phyloP scores from a whole-genome alignment of 768 basidiomycete species.

The Erythrobasidium yunnanense region DNA sequence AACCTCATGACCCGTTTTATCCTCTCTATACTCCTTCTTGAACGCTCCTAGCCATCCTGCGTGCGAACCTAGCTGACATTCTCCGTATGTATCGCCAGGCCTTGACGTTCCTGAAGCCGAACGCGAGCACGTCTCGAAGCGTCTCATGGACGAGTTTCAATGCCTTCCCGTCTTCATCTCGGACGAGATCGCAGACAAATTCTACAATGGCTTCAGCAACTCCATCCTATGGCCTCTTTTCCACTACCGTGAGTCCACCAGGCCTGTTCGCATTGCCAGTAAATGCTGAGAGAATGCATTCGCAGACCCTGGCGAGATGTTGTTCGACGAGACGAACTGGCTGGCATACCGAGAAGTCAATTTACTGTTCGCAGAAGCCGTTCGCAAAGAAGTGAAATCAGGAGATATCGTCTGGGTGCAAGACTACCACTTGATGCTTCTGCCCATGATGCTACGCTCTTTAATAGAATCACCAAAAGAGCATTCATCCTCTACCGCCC shows the following conservation, averaged over 20 bases:
- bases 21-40: too few relatives aligned
- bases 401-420: conserved; percentile 99
- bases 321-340: conserved; percentile 98
- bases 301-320: conserved; percentile 93
- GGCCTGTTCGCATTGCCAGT: not conserved
- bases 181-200: conserved; percentile 94
- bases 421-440: conserved; percentile 37
- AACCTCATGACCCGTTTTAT: too few relatives aligned
- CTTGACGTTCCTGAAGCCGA: conserved; percentile 89
- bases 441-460: conserved; percentile 29
- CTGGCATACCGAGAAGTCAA: conserved; percentile 94
- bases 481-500: not conserved
- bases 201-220: conserved; percentile 98
- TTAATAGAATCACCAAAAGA: conserved; percentile 16
- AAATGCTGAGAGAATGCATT: not conserved
- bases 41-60: too few relatives aligned
- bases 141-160: conserved; percentile 85
- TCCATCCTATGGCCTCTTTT: conserved; percentile 99
- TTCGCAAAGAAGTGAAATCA: conserved; percentile 62
- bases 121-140: conserved; percentile 76
- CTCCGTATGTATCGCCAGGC: too few relatives aligned
- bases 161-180: conserved; percentile 97
- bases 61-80: too few relatives aligned
- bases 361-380: conserved; percentile 80
- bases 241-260: conserved; percentile 54